phyloP scores from a whole-genome alignment of 345 rosid species.

The Boechera stricta region DNA sequence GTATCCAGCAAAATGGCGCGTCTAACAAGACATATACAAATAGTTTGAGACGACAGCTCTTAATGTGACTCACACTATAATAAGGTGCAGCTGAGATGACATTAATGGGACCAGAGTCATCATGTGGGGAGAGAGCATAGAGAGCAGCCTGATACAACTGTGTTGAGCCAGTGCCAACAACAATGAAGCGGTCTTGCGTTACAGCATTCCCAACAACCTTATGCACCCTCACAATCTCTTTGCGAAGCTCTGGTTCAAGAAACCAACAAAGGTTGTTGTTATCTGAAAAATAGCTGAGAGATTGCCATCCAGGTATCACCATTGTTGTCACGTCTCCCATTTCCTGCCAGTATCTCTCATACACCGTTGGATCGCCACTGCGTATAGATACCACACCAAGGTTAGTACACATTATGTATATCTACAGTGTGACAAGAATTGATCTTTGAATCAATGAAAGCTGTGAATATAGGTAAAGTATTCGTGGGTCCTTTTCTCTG shows the following conservation, averaged over 20 bases:
- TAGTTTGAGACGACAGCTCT: background rate
- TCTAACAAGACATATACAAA: background rate
- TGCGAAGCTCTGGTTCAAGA: slow-evolving; percentile 74
- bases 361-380: slow-evolving; percentile 97
- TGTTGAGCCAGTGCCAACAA: slow-evolving; percentile 93
- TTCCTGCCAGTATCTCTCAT: slow-evolving; percentile 73
- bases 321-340: slow-evolving; percentile 71
- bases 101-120: slow-evolving; percentile 62
- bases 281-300: slow-evolving; percentile 84
- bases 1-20: background rate
- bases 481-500: slow-evolving; percentile 2
- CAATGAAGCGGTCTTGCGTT: slow-evolving; percentile 64
- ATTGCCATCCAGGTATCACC: slow-evolving; percentile 89
- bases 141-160: slow-evolving; percentile 86
- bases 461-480: background rate
- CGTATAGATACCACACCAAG: slow-evolving; percentile 17
- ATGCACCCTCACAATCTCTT: slow-evolving; percentile 70
- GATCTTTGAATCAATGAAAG: background rate
- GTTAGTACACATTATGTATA: slow-evolving; percentile 11
- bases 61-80: slow-evolving; percentile 65
- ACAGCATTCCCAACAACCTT: slow-evolving; percentile 79
- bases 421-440: background rate
- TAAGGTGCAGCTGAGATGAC: slow-evolving; percentile 88
- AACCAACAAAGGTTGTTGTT: slow-evolving; percentile 77
- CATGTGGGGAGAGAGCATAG: slow-evolving; percentile 71